Evolutionary conservation across 768 basidiomycete species (phyloP).

Genomic region (Tulasnella sp.): DNA sequence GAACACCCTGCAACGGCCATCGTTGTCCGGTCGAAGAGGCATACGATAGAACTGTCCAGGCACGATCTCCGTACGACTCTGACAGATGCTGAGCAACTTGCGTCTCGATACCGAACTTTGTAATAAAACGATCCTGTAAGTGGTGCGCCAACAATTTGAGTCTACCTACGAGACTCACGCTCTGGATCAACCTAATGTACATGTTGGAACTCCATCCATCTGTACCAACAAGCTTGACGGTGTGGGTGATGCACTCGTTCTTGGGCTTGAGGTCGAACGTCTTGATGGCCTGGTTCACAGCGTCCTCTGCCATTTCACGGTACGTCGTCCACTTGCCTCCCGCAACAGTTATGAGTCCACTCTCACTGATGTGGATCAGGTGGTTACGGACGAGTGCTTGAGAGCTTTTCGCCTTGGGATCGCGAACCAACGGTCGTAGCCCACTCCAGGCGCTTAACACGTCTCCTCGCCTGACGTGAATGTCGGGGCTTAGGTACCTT

Average conservation of each 20-base stretch:
- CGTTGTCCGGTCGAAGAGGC: constrained; percentile 61
- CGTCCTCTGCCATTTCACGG: constrained; percentile 90
- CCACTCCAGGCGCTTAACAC: constrained; percentile 95
- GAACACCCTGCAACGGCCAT: constrained; percentile 81
- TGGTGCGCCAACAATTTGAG: not conserved
- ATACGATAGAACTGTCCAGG: constrained; percentile 84
- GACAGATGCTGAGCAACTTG: constrained; percentile 90
- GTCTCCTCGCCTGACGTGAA: constrained; percentile 87
- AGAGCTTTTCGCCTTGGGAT: constrained; percentile 64
- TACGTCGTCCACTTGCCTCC: constrained; percentile 99
- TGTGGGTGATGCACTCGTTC: constrained; percentile 63
- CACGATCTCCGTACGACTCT: constrained; percentile 91
- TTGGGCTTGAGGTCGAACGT: constrained; percentile 53
- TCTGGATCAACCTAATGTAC: constrained; percentile 92
- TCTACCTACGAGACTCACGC: constrained; percentile 36
- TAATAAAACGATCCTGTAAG: not conserved
- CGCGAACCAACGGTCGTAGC: constrained; percentile 76
- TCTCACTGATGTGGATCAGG: constrained; percentile 71
- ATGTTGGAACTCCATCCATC: constrained; percentile 93
- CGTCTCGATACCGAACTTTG: constrained; percentile 75
- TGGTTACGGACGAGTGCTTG: constrained; percentile 88
- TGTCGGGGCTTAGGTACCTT: constrained; percentile 79
- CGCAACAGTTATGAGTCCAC: constrained; percentile 84
- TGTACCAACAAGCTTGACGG: constrained; percentile 75
- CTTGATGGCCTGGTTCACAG: constrained; percentile 77